These are phyloP conservation scores for Climacium dendroides DNA, from an alignment of 225 moss, liverwort and hornwort species.

Conservation along the genomic window DNA sequence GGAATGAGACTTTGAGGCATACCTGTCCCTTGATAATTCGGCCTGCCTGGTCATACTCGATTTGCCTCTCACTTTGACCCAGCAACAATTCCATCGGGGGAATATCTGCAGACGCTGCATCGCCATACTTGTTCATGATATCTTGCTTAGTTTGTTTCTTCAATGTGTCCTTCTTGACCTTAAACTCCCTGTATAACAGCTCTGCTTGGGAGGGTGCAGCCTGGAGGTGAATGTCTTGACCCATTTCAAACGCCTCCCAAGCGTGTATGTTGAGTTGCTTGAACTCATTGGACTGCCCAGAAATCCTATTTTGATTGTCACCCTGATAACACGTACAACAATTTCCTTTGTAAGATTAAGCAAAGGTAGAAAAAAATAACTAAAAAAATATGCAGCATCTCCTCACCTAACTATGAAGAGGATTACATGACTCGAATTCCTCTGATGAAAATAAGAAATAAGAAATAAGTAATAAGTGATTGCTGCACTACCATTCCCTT, in stretches of 20 bases:
- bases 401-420: not conserved
- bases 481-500: not conserved
- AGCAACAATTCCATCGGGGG: constrained; percentile 81
- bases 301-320: constrained; percentile 87
- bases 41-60: constrained; percentile 94
- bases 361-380: not conserved
- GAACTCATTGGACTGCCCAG: constrained; percentile 91
- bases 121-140: constrained; percentile 85
- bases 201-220: constrained; percentile 99
- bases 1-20: not conserved
- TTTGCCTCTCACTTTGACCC: constrained; percentile 96
- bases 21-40: constrained; percentile 90
- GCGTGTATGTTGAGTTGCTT: constrained; percentile 97
- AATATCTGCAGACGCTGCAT: constrained; percentile 81
- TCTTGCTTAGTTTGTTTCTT: constrained; percentile 91
- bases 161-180: constrained; percentile 89
- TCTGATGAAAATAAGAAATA: not conserved
- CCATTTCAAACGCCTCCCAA: constrained; percentile 97
- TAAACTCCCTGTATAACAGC: constrained; percentile 80
- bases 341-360: not conserved
- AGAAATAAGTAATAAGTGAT: not conserved
- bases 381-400: not conserved
- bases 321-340: constrained; percentile 32
- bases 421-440: not conserved
- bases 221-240: constrained; percentile 97